These are phyloP conservation scores for Sesbania bispinosa DNA, from an alignment of 306 rosid genomes.

Conservation along the genomic window DNA sequence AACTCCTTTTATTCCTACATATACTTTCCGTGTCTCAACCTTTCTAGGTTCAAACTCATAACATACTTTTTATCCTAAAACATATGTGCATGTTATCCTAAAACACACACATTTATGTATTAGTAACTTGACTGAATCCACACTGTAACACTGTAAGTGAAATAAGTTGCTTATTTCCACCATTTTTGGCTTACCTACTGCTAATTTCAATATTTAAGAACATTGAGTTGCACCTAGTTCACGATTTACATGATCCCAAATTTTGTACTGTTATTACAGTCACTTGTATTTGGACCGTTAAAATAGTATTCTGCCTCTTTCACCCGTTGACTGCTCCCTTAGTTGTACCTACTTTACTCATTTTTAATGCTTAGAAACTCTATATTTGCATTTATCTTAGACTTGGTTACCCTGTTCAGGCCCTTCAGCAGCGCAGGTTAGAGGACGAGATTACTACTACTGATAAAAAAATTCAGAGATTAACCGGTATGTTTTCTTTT, in stretches of 20 bases:
- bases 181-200: background rate
- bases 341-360: background rate
- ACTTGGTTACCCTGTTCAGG: constrained; percentile 47
- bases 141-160: background rate
- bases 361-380: constrained; percentile 16
- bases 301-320: constrained; percentile 3
- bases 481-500: constrained; percentile 45
- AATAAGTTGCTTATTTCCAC: background rate
- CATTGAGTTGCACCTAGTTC: background rate
- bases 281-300: background rate
- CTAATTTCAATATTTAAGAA: background rate
- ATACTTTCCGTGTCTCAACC: background rate
- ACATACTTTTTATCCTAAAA: background rate
- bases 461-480: constrained; percentile 51
- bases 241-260: background rate
- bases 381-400: constrained; percentile 3
- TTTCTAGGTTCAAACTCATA: background rate
- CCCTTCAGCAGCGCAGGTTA: constrained; percentile 54
- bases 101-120: background rate
- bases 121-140: background rate
- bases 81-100: background rate
- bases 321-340: background rate
- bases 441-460: constrained; percentile 67
- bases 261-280: background rate
- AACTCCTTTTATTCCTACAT: background rate